phyloP scores from a whole-genome alignment of 192 early-diverging fungal genomes.

The Gryganskiella cystojenkinii region DNA sequence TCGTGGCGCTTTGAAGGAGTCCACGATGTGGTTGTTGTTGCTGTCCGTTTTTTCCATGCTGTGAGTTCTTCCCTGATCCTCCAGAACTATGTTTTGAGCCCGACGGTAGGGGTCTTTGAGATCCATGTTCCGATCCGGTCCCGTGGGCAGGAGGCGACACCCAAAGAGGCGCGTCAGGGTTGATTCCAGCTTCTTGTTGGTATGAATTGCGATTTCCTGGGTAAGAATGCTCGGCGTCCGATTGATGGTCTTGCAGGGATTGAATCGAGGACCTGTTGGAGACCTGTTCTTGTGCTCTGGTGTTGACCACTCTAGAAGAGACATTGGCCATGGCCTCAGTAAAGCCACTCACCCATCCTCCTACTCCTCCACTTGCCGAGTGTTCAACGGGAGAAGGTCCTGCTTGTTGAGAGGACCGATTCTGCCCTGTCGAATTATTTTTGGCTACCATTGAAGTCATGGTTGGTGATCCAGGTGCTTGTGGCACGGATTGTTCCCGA shows the following conservation, averaged over 20 bases:
- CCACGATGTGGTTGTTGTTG: too few species aligned
- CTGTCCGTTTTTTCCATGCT: conserved; percentile 14
- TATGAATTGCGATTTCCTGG: conserved; percentile 3
- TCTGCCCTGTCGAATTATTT: conserved; percentile 12
- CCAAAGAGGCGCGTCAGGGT: conserved; percentile 15
- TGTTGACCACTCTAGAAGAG: conserved; percentile 43
- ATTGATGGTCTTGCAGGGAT: not conserved
- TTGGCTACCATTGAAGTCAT: conserved; percentile 18
- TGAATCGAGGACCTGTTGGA: not conserved
- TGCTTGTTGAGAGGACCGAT: conserved; percentile 32
- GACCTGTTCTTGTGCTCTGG: conserved; percentile 29
- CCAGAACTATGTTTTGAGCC: conserved; percentile 33
- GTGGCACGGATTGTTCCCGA: not conserved
- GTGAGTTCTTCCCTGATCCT: conserved; percentile 19
- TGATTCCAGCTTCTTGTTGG: conserved; percentile 2
- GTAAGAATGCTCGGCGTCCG: conserved; percentile 13
- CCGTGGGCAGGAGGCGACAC: conserved; percentile 7
- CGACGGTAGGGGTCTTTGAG: not conserved
- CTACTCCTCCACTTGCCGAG: too few species aligned
- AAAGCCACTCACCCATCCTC: conserved; percentile 33
- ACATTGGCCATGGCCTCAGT: conserved; percentile 39
- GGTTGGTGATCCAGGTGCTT: conserved; percentile 19
- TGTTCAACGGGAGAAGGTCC: conserved; percentile 19
- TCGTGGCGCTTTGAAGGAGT: conserved; percentile 9
- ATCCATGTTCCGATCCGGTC: conserved; percentile 29